Evolutionary conservation across 331 rosid genomes (phyloP).

Genomic region (Arachis monticola): DNA sequence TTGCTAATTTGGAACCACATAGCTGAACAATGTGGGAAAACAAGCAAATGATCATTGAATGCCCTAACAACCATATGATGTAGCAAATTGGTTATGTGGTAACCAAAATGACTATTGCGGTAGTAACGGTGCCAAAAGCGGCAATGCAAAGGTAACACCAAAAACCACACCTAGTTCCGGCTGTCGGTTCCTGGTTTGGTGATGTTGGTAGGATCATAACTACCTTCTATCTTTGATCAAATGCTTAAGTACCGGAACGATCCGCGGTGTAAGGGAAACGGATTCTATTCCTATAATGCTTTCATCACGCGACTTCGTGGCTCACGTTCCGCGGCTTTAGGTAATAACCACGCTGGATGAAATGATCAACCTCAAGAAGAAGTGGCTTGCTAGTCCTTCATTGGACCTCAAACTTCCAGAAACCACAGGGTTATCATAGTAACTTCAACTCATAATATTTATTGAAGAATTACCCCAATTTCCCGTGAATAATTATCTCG

Average conservation of each 20-base stretch:
- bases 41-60: slow-evolving; percentile 61
- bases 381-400: slow-evolving; percentile 54
- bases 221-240: slow-evolving; percentile 44
- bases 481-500: no score
- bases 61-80: slow-evolving; percentile 70
- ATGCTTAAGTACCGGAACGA: slow-evolving; percentile 65
- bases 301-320: slow-evolving; percentile 63
- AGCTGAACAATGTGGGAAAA: slow-evolving; percentile 68
- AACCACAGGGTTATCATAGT: no score
- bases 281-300: slow-evolving; percentile 65
- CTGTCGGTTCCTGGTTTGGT: slow-evolving; percentile 1
- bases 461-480: no score
- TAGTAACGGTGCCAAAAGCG: slow-evolving; percentile 54
- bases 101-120: slow-evolving; percentile 31
- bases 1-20: slow-evolving; percentile 6
- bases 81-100: slow-evolving; percentile 73
- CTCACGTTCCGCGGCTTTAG: slow-evolving; percentile 65
- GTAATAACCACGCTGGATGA: slow-evolving; percentile 55
- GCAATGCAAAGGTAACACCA: slow-evolving; percentile 43
- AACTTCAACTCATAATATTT: no score
- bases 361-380: no score
- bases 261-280: slow-evolving; percentile 39
- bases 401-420: slow-evolving; percentile 80
- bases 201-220: slow-evolving; percentile 43
- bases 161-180: slow-evolving; percentile 7